Conservation (phyloP, 2,329 filamentous ascomycete genomes). For the Cladophialophora yegresii region DNA sequence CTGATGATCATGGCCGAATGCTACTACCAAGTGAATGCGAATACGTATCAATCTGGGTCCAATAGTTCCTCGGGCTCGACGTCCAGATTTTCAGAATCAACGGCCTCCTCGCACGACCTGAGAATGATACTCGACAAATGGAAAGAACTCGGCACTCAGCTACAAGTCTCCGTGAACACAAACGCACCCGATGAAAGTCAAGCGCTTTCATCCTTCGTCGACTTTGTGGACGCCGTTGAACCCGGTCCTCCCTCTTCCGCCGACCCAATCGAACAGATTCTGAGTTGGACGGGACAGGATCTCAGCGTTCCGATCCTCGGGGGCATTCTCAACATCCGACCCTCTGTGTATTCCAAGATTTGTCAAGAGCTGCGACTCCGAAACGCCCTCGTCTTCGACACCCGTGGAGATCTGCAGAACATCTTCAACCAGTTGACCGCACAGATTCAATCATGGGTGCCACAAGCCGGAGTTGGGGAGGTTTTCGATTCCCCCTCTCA, state of each 20-base stretch:
- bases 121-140: neutral
- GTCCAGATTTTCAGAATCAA: neutral
- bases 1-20: constrained; percentile 9
- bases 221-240: constrained; percentile 1
- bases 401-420: neutral
- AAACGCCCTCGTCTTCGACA: neutral
- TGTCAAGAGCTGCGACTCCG: neutral
- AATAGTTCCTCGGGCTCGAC: neutral
- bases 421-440: neutral
- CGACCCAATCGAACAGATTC: neutral
- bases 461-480: neutral
- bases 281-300: neutral
- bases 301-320: neutral
- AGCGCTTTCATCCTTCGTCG: neutral
- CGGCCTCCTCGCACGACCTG: neutral
- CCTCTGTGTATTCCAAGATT: neutral
- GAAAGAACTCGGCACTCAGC: neutral
- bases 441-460: constrained; percentile 3
- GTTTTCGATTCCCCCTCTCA: neutral
- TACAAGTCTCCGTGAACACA: neutral
- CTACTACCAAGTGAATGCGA: neutral
- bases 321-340: neutral
- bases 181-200: neutral
- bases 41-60: neutral
- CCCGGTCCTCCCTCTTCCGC: neutral